Conservation (phyloP, 352 stramenopile species). For the Pythium periplocum region DNA sequence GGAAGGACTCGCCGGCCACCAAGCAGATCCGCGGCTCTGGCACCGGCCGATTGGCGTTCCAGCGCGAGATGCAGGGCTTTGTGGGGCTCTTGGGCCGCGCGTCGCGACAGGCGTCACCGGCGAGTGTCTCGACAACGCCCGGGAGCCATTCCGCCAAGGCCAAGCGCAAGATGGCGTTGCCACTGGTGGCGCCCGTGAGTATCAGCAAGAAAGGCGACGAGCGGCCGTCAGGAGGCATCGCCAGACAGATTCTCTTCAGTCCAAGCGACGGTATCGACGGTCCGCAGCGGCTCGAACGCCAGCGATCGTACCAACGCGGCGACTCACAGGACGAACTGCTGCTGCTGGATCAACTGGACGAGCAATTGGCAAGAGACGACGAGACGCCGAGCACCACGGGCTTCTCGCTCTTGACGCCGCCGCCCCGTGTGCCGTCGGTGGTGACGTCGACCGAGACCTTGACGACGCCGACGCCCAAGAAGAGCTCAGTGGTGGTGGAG, state of each 20-base stretch:
- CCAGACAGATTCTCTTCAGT: conserved; percentile 47
- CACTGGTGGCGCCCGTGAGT: conserved; percentile 3
- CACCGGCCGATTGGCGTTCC: conserved; percentile 57
- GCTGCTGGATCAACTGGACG: conserved; percentile 44
- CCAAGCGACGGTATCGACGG: conserved; percentile 12
- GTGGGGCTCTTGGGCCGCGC: conserved; percentile 47
- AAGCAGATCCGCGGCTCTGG: conserved; percentile 79
- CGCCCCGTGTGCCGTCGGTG: conserved; percentile 2
- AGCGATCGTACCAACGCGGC: conserved; percentile 5
- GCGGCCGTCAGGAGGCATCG: conserved; percentile 17
- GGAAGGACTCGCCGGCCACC: conserved; percentile 71
- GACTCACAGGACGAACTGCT: conserved; percentile 61
- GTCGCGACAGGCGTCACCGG: conserved; percentile 18
- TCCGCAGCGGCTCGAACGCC: neutral
- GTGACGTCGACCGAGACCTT: too few species aligned
- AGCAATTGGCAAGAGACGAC: conserved; percentile 16
- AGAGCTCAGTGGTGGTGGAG: conserved; percentile 1
- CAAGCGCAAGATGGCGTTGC: conserved; percentile 18
- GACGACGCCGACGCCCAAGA: too few species aligned
- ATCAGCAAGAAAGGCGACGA: too few species aligned
- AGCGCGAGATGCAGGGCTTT: conserved; percentile 68
- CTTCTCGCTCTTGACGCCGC: conserved; percentile 3
- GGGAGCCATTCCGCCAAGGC: conserved; percentile 1
- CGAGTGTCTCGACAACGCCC: conserved; percentile 3
- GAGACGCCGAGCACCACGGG: neutral